Percentiles rank a stretch among this genome's conserved stretches.
Evolutionary conservation across 768 basidiomycete species (phyloP).

Genomic region (Tricholoma furcatifolium): DNA sequence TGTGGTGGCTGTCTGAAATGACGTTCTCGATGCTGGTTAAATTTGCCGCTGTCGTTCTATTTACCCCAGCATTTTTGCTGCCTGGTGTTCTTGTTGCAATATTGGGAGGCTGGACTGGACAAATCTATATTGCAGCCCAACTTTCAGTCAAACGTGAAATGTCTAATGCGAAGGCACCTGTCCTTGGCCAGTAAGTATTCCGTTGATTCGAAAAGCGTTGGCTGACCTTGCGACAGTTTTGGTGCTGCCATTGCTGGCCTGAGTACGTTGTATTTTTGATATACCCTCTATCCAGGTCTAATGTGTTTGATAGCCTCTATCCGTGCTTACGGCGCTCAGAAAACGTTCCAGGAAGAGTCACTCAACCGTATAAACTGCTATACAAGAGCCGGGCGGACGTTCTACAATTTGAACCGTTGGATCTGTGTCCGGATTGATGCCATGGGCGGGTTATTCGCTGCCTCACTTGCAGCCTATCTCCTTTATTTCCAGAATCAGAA

Average conservation of each 20-base stretch:
- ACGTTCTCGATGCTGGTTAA: conserved; percentile 38
- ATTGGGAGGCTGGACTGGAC: conserved; percentile 42
- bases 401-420: conserved; percentile 53
- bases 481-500: conserved; percentile 40
- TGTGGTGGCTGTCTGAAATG: conserved; percentile 28
- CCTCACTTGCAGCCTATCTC: conserved; percentile 55
- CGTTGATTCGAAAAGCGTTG: conserved; percentile 17
- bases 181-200: conserved; percentile 38
- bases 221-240: conserved; percentile 30
- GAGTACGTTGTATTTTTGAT: conserved; percentile 25
- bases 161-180: conserved; percentile 37
- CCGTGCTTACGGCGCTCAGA: conserved; percentile 63
- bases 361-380: conserved; percentile 55
- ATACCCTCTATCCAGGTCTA: not conserved
- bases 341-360: conserved; percentile 41
- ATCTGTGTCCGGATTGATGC: conserved; percentile 52
- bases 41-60: conserved; percentile 41
- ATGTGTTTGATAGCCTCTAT: conserved; percentile 41
- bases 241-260: conserved; percentile 60
- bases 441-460: conserved; percentile 55
- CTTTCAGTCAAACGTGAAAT: conserved; percentile 48
- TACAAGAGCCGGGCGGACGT: conserved; percentile 41
- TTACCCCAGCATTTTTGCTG: conserved; percentile 46
- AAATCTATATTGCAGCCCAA: conserved; percentile 45
- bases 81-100: conserved; percentile 41